Conservation (phyloP, 352 stramenopile genomes). For the Phytophthora constricta region DNA sequence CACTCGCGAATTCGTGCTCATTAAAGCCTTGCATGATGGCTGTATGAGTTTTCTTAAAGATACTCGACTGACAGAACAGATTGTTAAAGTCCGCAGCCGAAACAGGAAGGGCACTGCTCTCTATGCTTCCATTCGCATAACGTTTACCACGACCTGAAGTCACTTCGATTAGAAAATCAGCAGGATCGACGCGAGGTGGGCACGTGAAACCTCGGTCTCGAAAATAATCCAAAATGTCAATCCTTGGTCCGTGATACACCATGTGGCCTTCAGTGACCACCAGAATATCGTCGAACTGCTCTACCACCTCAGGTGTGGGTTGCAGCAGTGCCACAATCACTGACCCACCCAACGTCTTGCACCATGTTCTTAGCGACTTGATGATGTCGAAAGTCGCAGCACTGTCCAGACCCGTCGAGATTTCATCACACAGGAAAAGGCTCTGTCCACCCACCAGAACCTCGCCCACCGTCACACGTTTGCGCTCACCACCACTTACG, state of each 20-base stretch:
- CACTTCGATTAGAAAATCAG: constrained; percentile 77
- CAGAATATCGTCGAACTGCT: constrained; percentile 96
- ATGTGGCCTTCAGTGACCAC: constrained; percentile 93
- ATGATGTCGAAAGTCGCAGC: constrained; percentile 65
- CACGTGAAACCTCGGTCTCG: constrained; percentile 73
- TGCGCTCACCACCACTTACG: constrained; percentile 90
- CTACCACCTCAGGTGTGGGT: constrained; percentile 91
- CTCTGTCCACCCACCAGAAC: constrained; percentile 53
- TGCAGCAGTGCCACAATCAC: constrained; percentile 48
- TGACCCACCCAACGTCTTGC: constrained; percentile 43
- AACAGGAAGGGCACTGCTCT: constrained; percentile 35
- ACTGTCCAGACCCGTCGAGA: constrained; percentile 64
- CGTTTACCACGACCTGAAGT: constrained; percentile 60
- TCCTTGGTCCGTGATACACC: constrained; percentile 92
- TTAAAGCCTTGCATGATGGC: constrained; percentile 58
- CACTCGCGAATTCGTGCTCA: constrained; percentile 56
- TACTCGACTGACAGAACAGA: constrained; percentile 58
- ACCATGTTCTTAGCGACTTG: constrained; percentile 59
- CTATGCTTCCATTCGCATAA: constrained; percentile 52
- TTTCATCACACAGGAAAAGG: constrained; percentile 84
- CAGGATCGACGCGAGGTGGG: constrained; percentile 66
- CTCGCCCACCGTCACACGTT: constrained; percentile 87
- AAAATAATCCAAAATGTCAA: constrained; percentile 88
- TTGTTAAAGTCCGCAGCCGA: constrained; percentile 62
- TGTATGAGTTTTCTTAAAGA: constrained; percentile 62